These are phyloP conservation scores for Penicillium bialowiezense DNA, from an alignment of 495 filamentous ascomycete genomes.

Conservation along the genomic window DNA sequence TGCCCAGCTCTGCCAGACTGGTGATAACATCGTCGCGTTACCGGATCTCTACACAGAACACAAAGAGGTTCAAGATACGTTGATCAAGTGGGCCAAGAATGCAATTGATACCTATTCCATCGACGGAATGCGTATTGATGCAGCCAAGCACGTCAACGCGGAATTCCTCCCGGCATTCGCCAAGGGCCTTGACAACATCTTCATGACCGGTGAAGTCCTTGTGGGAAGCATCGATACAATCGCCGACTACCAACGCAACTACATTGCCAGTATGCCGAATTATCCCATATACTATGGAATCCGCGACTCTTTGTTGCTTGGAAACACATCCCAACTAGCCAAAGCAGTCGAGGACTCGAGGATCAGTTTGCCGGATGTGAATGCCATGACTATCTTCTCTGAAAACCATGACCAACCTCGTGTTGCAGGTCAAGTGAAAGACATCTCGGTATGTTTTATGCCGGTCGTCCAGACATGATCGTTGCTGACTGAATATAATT, in stretches of 20 bases:
- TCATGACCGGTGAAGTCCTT: slow-evolving; percentile 65
- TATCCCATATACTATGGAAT: slow-evolving; percentile 67
- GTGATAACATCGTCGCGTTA: slow-evolving; percentile 56
- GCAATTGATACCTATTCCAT: slow-evolving; percentile 67
- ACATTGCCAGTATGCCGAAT: slow-evolving; percentile 57
- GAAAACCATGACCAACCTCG: slow-evolving; percentile 76
- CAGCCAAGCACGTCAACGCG: slow-evolving; percentile 67
- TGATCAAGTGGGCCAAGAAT: slow-evolving; percentile 60
- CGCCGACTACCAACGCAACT: slow-evolving; percentile 47
- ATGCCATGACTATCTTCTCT: slow-evolving; percentile 64
- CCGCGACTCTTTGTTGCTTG: slow-evolving; percentile 56
- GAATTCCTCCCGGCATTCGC: slow-evolving; percentile 61
- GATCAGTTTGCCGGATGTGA: slow-evolving; percentile 52
- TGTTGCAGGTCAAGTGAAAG: slow-evolving; percentile 48
- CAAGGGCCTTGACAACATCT: slow-evolving; percentile 55
- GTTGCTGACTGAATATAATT: not conserved
- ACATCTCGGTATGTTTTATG: slow-evolving; percentile 37
- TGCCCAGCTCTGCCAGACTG: slow-evolving; percentile 57
- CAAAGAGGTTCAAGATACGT: slow-evolving; percentile 48
- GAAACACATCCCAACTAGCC: slow-evolving; percentile 52
- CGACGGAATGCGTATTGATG: slow-evolving; percentile 77
- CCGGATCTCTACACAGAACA: slow-evolving; percentile 69
- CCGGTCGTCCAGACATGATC: not conserved
- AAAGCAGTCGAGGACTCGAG: slow-evolving; percentile 50
- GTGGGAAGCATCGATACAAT: slow-evolving; percentile 53